phyloP scores from a whole-genome alignment of 225 moss, liverwort and hornwort genomes.

The Sphagnum contortum region DNA sequence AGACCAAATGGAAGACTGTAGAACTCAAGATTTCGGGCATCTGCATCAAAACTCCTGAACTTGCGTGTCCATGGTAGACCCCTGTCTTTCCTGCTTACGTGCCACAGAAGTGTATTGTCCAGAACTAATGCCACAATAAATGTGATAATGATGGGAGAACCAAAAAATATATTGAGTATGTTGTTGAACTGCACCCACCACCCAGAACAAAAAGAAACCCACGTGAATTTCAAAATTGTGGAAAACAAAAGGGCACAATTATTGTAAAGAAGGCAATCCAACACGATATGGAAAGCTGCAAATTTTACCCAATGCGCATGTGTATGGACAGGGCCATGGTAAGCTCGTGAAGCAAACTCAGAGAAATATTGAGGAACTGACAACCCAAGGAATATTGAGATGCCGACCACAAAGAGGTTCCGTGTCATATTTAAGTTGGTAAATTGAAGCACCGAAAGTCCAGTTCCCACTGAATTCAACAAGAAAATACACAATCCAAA shows the following conservation, averaged over 20 bases:
- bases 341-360: conserved; percentile 51
- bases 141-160: conserved; percentile 52
- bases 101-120: conserved; percentile 56
- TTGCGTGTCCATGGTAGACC: conserved; percentile 72
- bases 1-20: conserved; percentile 57
- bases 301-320: conserved; percentile 43
- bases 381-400: conserved; percentile 76
- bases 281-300: too few relatives aligned
- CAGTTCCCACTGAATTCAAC: conserved; percentile 39
- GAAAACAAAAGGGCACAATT: too few relatives aligned
- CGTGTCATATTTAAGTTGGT: conserved; percentile 90
- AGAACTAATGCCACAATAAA: conserved; percentile 48
- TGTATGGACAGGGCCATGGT: conserved; percentile 61
- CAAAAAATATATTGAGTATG: conserved; percentile 71
- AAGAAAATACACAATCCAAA: too few relatives aligned
- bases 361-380: conserved; percentile 84
- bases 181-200: conserved; percentile 61
- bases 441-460: conserved; percentile 71
- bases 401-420: conserved; percentile 77
- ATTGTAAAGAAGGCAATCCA: too few relatives aligned
- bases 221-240: too few relatives aligned
- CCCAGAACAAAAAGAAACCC: too few relatives aligned
- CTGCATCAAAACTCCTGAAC: conserved; percentile 47
- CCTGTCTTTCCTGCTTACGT: conserved; percentile 61
- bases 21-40: conserved; percentile 69